A percentile compares a stretch with the other conserved stretches of the same genome.
Evolutionary conservation across 2,329 filamentous ascomycete genomes (phyloP).

Genomic region (Trichoderma arundinaceum): DNA sequence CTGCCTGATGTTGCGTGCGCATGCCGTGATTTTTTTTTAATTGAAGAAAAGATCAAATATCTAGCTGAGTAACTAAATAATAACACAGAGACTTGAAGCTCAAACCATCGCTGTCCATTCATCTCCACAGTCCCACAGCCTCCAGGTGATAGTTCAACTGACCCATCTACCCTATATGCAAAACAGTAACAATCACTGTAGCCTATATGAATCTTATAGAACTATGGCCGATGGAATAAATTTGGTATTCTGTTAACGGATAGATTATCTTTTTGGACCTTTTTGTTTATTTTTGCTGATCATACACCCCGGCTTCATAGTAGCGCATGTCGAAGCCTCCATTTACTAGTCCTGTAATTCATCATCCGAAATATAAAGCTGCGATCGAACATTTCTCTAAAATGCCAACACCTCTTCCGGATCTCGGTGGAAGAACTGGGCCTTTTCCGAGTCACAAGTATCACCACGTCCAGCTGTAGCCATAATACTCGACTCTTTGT

Average conservation of each 20-base stretch:
- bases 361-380: constrained; percentile 42
- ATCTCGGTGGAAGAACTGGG: constrained; percentile 30
- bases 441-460: background rate
- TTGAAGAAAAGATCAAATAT: background rate
- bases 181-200: background rate
- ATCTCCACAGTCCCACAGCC: background rate
- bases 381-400: constrained; percentile 42
- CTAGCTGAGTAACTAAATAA: background rate
- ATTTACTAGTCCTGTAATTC: constrained; percentile 36
- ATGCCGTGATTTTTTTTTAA: background rate
- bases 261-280: too few species aligned
- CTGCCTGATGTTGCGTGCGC: background rate
- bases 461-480: background rate
- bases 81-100: constrained; percentile 14
- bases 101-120: background rate
- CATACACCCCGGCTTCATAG: too few species aligned
- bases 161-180: constrained; percentile 5
- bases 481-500: background rate
- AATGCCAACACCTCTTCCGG: constrained; percentile 41
- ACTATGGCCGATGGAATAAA: background rate
- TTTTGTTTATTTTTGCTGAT: background rate
- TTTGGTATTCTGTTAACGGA: too few species aligned
- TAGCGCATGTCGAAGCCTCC: background rate
- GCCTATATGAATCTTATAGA: background rate
- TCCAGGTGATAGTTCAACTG: background rate